Evolutionary conservation across 371 early-diverging fungal species (phyloP).

Genomic region (Parasitella parasitica): DNA sequence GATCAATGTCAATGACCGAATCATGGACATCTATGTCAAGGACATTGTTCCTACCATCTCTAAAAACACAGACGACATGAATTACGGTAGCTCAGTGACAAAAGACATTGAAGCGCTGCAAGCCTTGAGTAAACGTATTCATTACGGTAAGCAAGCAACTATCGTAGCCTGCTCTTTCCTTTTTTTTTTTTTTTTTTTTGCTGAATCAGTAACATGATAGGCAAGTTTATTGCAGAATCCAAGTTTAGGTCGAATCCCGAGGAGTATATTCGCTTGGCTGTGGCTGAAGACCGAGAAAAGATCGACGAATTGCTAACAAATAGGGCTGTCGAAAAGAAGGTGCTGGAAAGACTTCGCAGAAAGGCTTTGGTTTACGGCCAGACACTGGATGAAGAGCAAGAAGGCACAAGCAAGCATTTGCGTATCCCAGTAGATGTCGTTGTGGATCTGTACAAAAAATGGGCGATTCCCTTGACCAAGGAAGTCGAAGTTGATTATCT

Average conservation of each 20-base stretch:
- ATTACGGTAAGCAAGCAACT: slow-evolving; percentile 71
- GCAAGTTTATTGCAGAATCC: slow-evolving; percentile 95
- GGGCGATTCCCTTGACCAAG: slow-evolving; percentile 86
- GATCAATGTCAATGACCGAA: slow-evolving; percentile 83
- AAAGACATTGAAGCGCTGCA: slow-evolving; percentile 92
- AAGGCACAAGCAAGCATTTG: slow-evolving; percentile 35
- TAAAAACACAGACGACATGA: slow-evolving; percentile 68
- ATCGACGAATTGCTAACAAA: slow-evolving; percentile 88
- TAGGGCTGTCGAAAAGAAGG: slow-evolving; percentile 74
- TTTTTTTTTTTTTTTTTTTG: too few relatives aligned
- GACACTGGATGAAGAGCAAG: slow-evolving; percentile 61
- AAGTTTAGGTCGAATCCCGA: slow-evolving; percentile 85
- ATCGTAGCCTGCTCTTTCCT: neutral
- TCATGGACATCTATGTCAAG: slow-evolving; percentile 77
- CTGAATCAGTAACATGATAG: too few relatives aligned
- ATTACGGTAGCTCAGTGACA: slow-evolving; percentile 92
- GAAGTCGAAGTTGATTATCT: slow-evolving; percentile 94
- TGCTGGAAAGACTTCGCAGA: slow-evolving; percentile 77
- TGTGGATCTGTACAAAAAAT: slow-evolving; percentile 84
- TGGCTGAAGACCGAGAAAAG: slow-evolving; percentile 70
- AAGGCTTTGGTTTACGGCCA: slow-evolving; percentile 94
- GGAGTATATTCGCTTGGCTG: slow-evolving; percentile 83
- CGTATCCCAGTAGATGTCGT: slow-evolving; percentile 78
- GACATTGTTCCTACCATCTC: slow-evolving; percentile 73
- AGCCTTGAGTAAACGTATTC: slow-evolving; percentile 90